Percentiles rank a stretch among this genome's conserved stretches.
These are phyloP conservation scores for Termitomyces sp. DNA, from an alignment of 768 basidiomycete genomes.

Conservation along the genomic window DNA sequence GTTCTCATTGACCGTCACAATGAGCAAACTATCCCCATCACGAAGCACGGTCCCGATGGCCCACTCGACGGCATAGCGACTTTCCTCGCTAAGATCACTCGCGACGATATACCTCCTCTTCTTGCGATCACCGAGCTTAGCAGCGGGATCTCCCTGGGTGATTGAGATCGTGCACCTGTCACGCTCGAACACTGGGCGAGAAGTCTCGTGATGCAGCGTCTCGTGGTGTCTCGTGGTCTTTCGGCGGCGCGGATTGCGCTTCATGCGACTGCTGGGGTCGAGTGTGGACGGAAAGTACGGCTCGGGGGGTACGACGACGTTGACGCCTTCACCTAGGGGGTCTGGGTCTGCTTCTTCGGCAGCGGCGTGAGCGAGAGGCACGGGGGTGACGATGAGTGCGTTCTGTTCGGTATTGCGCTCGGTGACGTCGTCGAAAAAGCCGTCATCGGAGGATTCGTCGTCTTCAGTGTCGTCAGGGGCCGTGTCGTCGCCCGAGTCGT, in stretches of 20 bases:
- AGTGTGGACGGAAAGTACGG: slow-evolving; percentile 77
- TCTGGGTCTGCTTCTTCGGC: slow-evolving; percentile 68
- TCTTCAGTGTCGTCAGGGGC: slow-evolving; percentile 50
- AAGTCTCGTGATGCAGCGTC: slow-evolving; percentile 57
- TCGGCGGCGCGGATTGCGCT: slow-evolving; percentile 44
- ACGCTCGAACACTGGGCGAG: slow-evolving; percentile 80
- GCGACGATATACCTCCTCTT: slow-evolving; percentile 80
- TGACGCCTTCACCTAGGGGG: slow-evolving; percentile 88
- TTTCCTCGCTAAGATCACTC: slow-evolving; percentile 93
- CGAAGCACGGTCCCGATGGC: slow-evolving; percentile 92
- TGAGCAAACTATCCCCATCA: slow-evolving; percentile 90
- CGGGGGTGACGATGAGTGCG: slow-evolving; percentile 38
- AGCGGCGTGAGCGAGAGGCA: slow-evolving; percentile 25
- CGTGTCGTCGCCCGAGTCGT: slow-evolving; percentile 62
- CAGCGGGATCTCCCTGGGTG: slow-evolving; percentile 77
- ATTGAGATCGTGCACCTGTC: slow-evolving; percentile 90
- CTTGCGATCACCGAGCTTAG: slow-evolving; percentile 45
- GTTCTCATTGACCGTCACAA: slow-evolving; percentile 90
- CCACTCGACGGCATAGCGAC: slow-evolving; percentile 95
- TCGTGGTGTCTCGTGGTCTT: slow-evolving; percentile 63
- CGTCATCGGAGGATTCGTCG: slow-evolving; percentile 25
- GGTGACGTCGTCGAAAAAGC: slow-evolving; percentile 72
- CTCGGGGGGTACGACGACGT: slow-evolving; percentile 79
- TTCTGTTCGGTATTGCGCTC: slow-evolving; percentile 87
- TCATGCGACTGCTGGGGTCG: slow-evolving; percentile 37